These are phyloP conservation scores for Globisporangium barbulae DNA, from an alignment of 352 stramenopile genomes.

Conservation along the genomic window DNA sequence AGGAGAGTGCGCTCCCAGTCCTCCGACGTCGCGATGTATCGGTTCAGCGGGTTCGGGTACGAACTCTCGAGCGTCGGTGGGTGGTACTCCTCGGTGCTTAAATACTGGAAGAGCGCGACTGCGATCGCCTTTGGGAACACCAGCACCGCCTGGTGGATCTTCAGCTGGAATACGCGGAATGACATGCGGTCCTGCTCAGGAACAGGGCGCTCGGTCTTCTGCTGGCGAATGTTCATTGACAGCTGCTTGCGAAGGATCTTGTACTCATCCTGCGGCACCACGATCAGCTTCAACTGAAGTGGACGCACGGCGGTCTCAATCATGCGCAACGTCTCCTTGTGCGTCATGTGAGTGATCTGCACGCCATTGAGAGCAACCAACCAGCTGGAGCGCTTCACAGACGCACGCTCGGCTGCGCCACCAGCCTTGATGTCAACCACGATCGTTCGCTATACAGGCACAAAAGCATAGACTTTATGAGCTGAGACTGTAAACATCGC, in stretches of 20 bases:
- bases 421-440: conserved; percentile 86
- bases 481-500: not conserved
- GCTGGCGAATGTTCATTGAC: conserved; percentile 83
- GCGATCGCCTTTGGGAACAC: conserved; percentile 64
- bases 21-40: conserved; percentile 42
- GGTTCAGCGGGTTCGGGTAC: conserved; percentile 53
- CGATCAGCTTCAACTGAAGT: conserved; percentile 65
- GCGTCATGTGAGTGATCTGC: conserved; percentile 72
- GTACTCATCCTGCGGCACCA: conserved; percentile 72
- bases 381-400: conserved; percentile 83
- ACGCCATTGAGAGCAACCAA: conserved; percentile 77
- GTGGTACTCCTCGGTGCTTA: conserved; percentile 67
- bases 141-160: conserved; percentile 80
- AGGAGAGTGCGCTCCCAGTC: conserved; percentile 53
- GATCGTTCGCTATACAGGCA: conserved; percentile 54
- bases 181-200: conserved; percentile 85
- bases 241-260: conserved; percentile 71
- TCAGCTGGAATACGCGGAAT: conserved; percentile 80
- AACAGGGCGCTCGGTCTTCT: conserved; percentile 77
- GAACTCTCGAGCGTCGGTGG: conserved; percentile 42
- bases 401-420: conserved; percentile 64
- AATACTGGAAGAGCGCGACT: conserved; percentile 71
- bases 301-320: conserved; percentile 77
- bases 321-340: conserved; percentile 83
- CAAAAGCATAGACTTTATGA: not conserved